A percentile compares a stretch with the other conserved stretches of the same genome.
phyloP scores from a whole-genome alignment of 345 rosid species.

The Eucalyptus tenuipes region DNA sequence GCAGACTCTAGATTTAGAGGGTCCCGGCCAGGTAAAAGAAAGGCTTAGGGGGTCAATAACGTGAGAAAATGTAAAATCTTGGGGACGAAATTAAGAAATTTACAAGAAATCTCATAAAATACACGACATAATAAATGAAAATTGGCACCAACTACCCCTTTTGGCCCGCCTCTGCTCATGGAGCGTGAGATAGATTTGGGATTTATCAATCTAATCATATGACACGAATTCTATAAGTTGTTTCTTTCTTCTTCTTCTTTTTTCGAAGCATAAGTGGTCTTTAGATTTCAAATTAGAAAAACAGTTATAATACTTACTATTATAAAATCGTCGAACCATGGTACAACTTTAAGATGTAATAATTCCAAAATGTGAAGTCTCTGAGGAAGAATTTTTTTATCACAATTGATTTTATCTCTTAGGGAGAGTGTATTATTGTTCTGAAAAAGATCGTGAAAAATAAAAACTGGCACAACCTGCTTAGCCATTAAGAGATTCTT shows the following conservation, averaged over 20 bases:
- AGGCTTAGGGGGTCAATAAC: background rate
- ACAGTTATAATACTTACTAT: background rate
- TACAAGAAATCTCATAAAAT: background rate
- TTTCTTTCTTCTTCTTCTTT: background rate
- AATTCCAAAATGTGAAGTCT: background rate
- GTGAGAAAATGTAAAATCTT: background rate
- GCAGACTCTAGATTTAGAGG: too few species aligned
- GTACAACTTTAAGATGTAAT: background rate
- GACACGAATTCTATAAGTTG: background rate
- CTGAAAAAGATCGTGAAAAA: background rate
- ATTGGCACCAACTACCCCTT: background rate
- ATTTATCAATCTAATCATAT: background rate
- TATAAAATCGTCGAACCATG: background rate
- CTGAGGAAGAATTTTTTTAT: background rate
- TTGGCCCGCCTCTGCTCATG: background rate
- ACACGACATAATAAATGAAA: background rate
- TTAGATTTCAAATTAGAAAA: background rate
- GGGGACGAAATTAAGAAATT: background rate
- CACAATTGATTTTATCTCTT: background rate
- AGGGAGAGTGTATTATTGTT: background rate
- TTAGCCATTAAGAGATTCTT: background rate
- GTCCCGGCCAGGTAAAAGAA: too few species aligned
- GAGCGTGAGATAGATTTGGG: background rate
- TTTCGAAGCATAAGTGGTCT: background rate
- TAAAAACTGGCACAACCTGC: background rate